A percentile compares a stretch with the other conserved stretches of the same genome.
These are phyloP conservation scores for Aspergillus sp. DNA, from an alignment of 2,329 filamentous ascomycete genomes.

Conservation along the genomic window DNA sequence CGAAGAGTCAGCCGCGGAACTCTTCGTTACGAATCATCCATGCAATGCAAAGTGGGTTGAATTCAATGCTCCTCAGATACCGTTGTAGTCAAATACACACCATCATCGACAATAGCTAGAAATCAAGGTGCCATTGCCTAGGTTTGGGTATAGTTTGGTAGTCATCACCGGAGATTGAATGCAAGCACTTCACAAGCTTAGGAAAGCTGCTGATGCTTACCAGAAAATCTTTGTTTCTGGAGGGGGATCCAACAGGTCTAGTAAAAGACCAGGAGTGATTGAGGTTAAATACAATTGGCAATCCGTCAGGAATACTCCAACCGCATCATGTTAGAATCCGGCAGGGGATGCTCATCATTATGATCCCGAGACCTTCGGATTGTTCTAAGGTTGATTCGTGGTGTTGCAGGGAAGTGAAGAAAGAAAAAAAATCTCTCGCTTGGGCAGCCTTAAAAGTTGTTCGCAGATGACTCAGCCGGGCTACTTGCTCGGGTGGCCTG, in stretches of 20 bases:
- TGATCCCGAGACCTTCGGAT: conserved; percentile 11
- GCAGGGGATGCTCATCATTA: conserved; percentile 13
- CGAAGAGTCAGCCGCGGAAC: conserved; percentile 25
- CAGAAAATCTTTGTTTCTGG: conserved; percentile 19
- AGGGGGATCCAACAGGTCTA: conserved; percentile 7
- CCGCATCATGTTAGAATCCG: conserved; percentile 16
- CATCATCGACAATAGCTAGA: conserved; percentile 52
- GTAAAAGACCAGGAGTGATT: conserved; percentile 2
- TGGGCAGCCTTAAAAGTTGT: conserved; percentile 7
- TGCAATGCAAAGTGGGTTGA: conserved; percentile 13
- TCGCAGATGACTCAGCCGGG: conserved; percentile 18
- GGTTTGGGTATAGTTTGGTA: conserved; percentile 36
- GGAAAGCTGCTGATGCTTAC: conserved; percentile 20
- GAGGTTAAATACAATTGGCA: conserved; percentile 13
- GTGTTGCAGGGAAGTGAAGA: conserved; percentile 13
- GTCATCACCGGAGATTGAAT: conserved; percentile 47
- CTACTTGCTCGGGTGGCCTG: not conserved
- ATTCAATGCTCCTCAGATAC: conserved; percentile 73
- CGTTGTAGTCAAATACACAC: conserved; percentile 80
- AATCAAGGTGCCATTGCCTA: conserved; percentile 52
- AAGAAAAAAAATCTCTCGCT: conserved; percentile 14
- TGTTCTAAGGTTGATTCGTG: not conserved
- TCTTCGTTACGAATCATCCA: conserved; percentile 17
- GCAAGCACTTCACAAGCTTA: conserved; percentile 12
- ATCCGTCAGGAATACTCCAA: conserved; percentile 10